Base-by-base conservation (phyloP, 331 rosid genomes). In the Dryas integrifolia region DNA sequence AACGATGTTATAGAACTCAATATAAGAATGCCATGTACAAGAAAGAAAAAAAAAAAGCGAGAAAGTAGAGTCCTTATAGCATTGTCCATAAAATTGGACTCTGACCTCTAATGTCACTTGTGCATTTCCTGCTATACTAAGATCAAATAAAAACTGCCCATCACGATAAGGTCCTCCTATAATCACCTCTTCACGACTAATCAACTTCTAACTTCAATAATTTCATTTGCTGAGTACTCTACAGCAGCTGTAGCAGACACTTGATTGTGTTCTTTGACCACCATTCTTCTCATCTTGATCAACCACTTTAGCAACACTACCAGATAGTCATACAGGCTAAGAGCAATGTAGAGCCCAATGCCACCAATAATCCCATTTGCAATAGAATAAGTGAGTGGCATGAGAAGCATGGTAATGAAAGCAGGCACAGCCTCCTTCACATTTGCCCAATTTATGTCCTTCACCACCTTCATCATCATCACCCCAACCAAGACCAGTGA, bases 381-480 rank as follows among this genome's bases (percentile, higher is more conserved):
- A 46, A 95, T 95, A 53, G 98, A 95, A 58, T 86, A 95, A 12
- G 97, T 95, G 1, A 91, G 81, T 21, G 98, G 98, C 98, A 95
- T 95, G 5, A 95, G 78, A 44, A 92, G 52, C 83, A 95, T 85
- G 41, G 96, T 89, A 8, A 85, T 79, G 76, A 95, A 95, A 48
- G 96, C 97, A 39, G 98, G 93, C 45, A 73, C 89, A 5, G 96
- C 89, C 0, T 84, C 92, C 66, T 86, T 92, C 66, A 76, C 76
- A 48, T 89, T 77, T 1, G 2, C 80, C 97, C 98, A 95, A 3
- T 95, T 82, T 14, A 95, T 88, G 70, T 92, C 96, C 86, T 82
- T 89, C 80, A 89, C 96, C 72, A 84, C 94, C 82, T 83, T 92
- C 96, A 91, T 91, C 98, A 85, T 95, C 96, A 91, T 91, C 71